A percentile compares a stretch with the other conserved stretches of the same genome.
phyloP scores from a whole-genome alignment of 148 eudicot species.

The Heliosperma pusillum region DNA sequence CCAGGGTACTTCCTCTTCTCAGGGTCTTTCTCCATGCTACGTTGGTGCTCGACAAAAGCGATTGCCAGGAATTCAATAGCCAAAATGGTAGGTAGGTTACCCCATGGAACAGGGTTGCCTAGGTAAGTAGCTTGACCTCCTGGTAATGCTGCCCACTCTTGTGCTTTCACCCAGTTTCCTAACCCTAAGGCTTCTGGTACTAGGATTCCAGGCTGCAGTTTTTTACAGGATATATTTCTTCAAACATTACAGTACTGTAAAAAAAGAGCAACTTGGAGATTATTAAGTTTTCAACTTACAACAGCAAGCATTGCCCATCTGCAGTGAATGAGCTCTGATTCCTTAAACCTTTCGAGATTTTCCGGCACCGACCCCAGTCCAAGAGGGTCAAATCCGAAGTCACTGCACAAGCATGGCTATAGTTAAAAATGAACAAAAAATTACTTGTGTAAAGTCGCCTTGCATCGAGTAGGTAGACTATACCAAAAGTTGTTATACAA shows the following conservation, averaged over 20 bases:
- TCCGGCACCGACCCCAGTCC: constrained; percentile 84
- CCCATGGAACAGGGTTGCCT: constrained; percentile 99
- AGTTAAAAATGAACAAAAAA: too few relatives aligned
- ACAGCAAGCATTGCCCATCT: constrained; percentile 99
- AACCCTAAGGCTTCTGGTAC: constrained; percentile 91
- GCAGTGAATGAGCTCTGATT: constrained; percentile 89
- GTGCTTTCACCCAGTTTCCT: constrained; percentile 98
- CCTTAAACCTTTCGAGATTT: constrained; percentile 90
- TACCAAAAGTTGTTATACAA: too few relatives aligned
- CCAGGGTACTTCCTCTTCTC: constrained; percentile 98
- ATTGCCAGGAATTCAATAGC: constrained; percentile 84
- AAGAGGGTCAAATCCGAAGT: constrained; percentile 96
- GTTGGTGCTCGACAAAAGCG: constrained; percentile 85
- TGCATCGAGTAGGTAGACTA: too few relatives aligned
- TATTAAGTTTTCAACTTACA: constrained; percentile 41
- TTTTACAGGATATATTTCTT: too few relatives aligned
- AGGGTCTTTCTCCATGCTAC: constrained; percentile 87
- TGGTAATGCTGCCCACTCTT: constrained; percentile 97
- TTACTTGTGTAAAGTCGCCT: too few relatives aligned
- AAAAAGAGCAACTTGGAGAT: too few relatives aligned
- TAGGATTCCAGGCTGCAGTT: constrained; percentile 93
- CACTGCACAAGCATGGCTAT: constrained; percentile 42
- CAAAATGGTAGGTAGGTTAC: constrained; percentile 82
- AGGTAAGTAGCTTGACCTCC: constrained; percentile 95
- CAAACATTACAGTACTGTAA: too few relatives aligned